phyloP scores from a whole-genome alignment of 139 green algal genomes.

The Deuterostichococcus epilithicus region DNA sequence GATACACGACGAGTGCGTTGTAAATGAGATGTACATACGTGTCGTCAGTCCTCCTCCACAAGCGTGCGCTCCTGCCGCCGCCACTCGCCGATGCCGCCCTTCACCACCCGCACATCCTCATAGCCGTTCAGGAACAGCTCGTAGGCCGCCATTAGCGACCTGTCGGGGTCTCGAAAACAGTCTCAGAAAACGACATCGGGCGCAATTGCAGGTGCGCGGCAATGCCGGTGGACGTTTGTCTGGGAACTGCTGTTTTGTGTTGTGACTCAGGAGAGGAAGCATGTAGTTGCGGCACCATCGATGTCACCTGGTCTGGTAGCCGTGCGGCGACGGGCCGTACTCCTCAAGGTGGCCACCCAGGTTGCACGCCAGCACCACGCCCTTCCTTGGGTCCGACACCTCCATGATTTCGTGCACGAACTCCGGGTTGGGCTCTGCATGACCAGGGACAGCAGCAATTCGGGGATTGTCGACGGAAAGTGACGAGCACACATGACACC shows the following conservation, averaged over 20 bases:
- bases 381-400: background rate
- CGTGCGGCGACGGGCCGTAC: constrained; percentile 38
- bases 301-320: constrained; percentile 27
- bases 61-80: constrained; percentile 12
- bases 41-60: background rate
- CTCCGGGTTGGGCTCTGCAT: constrained; percentile 60
- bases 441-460: no score
- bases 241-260: background rate
- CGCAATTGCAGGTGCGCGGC: constrained; percentile 13
- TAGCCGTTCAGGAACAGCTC: constrained; percentile 47
- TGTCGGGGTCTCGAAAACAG: constrained; percentile 5
- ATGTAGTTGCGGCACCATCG: background rate
- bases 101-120: constrained; percentile 38
- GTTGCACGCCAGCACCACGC: constrained; percentile 57
- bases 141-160: constrained; percentile 61
- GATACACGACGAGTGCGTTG: no score
- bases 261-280: background rate
- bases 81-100: constrained; percentile 44
- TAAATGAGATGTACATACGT: no score
- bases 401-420: constrained; percentile 40
- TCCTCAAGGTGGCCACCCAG: constrained; percentile 54
- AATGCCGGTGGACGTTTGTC: constrained; percentile 6
- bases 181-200: background rate
- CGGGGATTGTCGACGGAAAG: no score
- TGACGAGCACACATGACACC: no score